Conservation (phyloP, 1,139 yeast species). For the Blastobotrys indianensis region DNA sequence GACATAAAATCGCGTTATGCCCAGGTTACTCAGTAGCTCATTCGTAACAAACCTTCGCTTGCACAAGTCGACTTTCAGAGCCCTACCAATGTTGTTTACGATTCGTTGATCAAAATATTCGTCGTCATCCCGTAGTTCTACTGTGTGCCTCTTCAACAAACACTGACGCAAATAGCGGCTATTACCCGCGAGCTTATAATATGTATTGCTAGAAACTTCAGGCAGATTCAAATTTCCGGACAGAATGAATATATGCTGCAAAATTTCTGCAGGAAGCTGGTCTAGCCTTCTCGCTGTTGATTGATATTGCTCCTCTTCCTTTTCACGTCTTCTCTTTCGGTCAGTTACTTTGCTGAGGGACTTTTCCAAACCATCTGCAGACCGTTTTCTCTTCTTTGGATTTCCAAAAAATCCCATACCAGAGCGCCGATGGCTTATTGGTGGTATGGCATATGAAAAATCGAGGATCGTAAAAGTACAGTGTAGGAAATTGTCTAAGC, state of each 20-base stretch:
- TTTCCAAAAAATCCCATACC: conserved; percentile 9
- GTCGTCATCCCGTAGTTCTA: neutral
- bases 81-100: neutral
- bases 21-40: conserved; percentile 11
- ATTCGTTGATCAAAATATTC: neutral
- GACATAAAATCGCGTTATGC: conserved; percentile 9
- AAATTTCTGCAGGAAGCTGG: conserved; percentile 18
- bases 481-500: no score
- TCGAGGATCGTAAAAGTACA: no score
- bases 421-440: neutral
- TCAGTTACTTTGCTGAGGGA: neutral
- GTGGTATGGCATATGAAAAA: neutral
- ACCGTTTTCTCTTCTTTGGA: neutral
- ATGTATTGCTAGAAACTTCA: conserved; percentile 9
- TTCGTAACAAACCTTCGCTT: conserved; percentile 14
- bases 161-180: conserved; percentile 3
- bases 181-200: conserved; percentile 11
- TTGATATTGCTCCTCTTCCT: neutral
- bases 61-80: conserved; percentile 10
- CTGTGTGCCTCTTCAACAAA: conserved; percentile 7
- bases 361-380: neutral
- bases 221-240: conserved; percentile 15
- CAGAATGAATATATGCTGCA: conserved; percentile 17
- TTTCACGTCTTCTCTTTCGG: neutral
- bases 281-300: conserved; percentile 11